Percentiles rank a stretch among this genome's conserved stretches.
Conservation (phyloP, 1,284 basidiomycete species). For the Tilletia caries region DNA sequence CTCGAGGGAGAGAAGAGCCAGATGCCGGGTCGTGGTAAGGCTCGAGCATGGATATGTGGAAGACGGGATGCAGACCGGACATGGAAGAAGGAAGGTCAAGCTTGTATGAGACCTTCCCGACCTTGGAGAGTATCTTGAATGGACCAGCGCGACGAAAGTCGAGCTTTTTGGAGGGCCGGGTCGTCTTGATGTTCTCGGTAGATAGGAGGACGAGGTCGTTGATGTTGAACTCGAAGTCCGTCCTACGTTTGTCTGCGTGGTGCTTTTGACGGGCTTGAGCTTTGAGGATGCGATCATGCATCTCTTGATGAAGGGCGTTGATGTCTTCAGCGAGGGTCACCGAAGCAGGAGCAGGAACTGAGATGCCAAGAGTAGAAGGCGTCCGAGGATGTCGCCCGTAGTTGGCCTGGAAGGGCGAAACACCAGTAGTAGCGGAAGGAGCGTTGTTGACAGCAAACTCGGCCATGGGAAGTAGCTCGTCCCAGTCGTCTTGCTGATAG, state of each 20-base stretch:
- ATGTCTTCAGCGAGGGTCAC: background rate
- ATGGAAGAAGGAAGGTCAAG: slow-evolving; percentile 50
- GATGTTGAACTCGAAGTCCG: background rate
- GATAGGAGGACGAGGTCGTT: background rate
- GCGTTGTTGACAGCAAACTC: slow-evolving; percentile 60
- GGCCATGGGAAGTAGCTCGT: slow-evolving; percentile 55
- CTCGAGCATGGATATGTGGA: slow-evolving; percentile 57
- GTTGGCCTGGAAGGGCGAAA: slow-evolving; percentile 58
- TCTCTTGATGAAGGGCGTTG: background rate
- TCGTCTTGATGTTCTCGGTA: background rate
- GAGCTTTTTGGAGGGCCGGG: background rate
- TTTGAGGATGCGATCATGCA: background rate
- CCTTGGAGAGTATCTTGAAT: slow-evolving; percentile 49
- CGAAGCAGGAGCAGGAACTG: background rate
- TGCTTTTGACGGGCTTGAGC: background rate
- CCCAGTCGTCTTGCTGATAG: slow-evolving; percentile 58
- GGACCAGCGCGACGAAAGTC: slow-evolving; percentile 55
- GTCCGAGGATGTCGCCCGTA: slow-evolving; percentile 54
- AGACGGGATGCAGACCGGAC: slow-evolving; percentile 56
- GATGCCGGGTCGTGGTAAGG: slow-evolving; percentile 39
- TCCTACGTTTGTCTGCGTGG: background rate
- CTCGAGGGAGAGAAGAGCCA: slow-evolving; percentile 25
- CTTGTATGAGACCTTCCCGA: slow-evolving; percentile 34
- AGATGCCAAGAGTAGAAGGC: slow-evolving; percentile 15
- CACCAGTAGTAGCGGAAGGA: slow-evolving; percentile 38